Evolutionary conservation across 2,329 filamentous ascomycete species (phyloP).

Genomic region (Neofusicoccum umdonicola): DNA sequence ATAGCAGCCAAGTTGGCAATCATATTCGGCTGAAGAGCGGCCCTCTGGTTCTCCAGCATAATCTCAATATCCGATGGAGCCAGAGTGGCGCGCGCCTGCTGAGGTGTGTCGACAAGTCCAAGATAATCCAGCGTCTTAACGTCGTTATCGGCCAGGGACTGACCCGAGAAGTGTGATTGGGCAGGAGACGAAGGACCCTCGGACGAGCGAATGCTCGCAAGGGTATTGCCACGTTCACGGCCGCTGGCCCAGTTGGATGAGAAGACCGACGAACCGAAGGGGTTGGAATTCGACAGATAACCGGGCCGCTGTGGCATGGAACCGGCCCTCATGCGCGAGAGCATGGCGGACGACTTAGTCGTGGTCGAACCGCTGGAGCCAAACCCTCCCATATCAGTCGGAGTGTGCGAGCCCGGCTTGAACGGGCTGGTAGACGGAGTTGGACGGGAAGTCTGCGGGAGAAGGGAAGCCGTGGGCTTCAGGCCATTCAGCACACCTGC

Average conservation of each 20-base stretch:
- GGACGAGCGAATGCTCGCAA: conserved; percentile 83
- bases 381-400: conserved; percentile 33
- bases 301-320: conserved; percentile 89
- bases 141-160: conserved; percentile 81
- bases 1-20: conserved; percentile 64
- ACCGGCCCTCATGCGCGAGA: conserved; percentile 84
- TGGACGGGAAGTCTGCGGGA: conserved; percentile 77
- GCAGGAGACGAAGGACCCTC: conserved; percentile 89
- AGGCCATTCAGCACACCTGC: conserved; percentile 63
- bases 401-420: conserved; percentile 58
- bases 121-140: conserved; percentile 94
- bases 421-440: conserved; percentile 87
- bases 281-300: conserved; percentile 53
- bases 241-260: conserved; percentile 78
- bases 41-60: conserved; percentile 50
- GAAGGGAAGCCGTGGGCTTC: conserved; percentile 53
- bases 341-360: conserved; percentile 56
- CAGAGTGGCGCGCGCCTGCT: conserved; percentile 71
- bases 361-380: conserved; percentile 38
- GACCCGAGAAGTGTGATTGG: conserved; percentile 80
- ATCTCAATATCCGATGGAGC: conserved; percentile 58
- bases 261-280: conserved; percentile 89
- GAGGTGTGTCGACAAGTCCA: conserved; percentile 88
- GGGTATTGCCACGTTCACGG: conserved; percentile 80
- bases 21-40: conserved; percentile 60